A percentile compares a stretch with the other conserved stretches of the same genome.
phyloP scores from a whole-genome alignment of 768 basidiomycete species.

The Daedalea quercina region DNA sequence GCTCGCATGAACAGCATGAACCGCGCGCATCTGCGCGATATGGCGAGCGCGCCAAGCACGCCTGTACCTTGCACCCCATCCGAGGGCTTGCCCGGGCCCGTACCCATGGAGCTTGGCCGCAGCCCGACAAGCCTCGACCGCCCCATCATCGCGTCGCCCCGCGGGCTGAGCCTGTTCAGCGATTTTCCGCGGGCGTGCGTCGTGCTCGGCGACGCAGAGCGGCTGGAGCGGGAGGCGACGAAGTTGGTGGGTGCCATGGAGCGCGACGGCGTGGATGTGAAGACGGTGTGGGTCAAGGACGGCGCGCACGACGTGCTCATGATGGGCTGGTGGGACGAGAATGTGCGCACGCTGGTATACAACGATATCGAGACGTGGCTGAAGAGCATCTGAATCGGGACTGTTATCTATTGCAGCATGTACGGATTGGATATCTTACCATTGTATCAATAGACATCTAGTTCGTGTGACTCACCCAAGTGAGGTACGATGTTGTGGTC shows the following conservation, averaged over 20 bases:
- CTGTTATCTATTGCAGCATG: background rate
- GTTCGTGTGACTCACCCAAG: background rate
- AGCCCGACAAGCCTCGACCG: constrained; percentile 18
- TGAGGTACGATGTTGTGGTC: background rate
- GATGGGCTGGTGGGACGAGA: constrained; percentile 41
- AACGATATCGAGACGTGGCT: constrained; percentile 30
- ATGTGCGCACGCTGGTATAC: constrained; percentile 33
- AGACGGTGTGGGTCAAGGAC: constrained; percentile 20
- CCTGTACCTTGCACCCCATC: constrained; percentile 9
- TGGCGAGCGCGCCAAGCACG: constrained; percentile 14
- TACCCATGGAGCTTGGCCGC: background rate
- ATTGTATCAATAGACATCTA: background rate
- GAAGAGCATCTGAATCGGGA: background rate
- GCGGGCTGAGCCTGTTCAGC: constrained; percentile 36
- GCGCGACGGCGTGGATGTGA: constrained; percentile 19
- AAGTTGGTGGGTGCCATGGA: constrained; percentile 30
- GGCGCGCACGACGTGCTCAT: constrained; percentile 39
- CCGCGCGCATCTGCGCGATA: constrained; percentile 16
- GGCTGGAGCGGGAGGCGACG: constrained; percentile 41
- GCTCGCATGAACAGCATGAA: constrained; percentile 14
- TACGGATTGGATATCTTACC: background rate
- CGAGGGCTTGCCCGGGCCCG: constrained; percentile 1
- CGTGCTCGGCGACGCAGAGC: constrained; percentile 45
- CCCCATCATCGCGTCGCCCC: constrained; percentile 22
- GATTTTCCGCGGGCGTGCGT: constrained; percentile 39